phyloP scores from a whole-genome alignment of 73 alveolate species.

The Loxodes magnus region DNA sequence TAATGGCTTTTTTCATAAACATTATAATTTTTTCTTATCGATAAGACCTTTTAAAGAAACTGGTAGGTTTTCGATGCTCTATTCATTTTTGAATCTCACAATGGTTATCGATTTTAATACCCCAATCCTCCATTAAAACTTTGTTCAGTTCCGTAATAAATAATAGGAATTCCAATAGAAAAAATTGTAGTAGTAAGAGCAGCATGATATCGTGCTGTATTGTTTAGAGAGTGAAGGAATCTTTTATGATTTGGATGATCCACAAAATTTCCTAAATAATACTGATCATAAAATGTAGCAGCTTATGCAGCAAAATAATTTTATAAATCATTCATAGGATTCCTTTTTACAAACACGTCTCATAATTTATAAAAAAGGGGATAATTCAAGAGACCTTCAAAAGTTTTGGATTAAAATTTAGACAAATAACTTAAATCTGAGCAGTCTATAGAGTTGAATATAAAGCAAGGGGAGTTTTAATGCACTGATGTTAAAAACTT shows the following conservation, averaged over 20 bases:
- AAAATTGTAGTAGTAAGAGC: constrained; percentile 69
- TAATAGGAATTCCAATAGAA: constrained; percentile 87
- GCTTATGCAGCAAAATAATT: neutral
- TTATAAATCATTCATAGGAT: constrained; percentile 9
- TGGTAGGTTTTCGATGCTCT: too few relatives aligned
- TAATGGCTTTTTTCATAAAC: too few relatives aligned
- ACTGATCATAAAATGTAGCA: constrained; percentile 19
- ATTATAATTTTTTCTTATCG: too few relatives aligned
- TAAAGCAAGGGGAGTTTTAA: constrained; percentile 77
- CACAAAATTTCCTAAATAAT: constrained; percentile 40
- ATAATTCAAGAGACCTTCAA: constrained; percentile 76
- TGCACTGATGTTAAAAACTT: constrained; percentile 90
- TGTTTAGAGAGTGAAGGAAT: constrained; percentile 44
- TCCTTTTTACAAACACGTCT: constrained; percentile 44
- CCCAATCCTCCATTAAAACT: constrained; percentile 84
- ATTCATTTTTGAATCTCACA: too few relatives aligned
- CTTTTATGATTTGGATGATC: constrained; percentile 91
- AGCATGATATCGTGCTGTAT: constrained; percentile 22
- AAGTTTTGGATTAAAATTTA: constrained; percentile 50
- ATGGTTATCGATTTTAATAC: constrained; percentile 76
- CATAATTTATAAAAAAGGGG: constrained; percentile 70
- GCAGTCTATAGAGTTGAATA: constrained; percentile 59
- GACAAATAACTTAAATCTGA: constrained; percentile 76
- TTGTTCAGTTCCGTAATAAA: constrained; percentile 94
- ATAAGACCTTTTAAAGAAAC: too few relatives aligned